These are phyloP conservation scores for Ramalina peruviana DNA, from an alignment of 495 filamentous ascomycete species.

Conservation along the genomic window DNA sequence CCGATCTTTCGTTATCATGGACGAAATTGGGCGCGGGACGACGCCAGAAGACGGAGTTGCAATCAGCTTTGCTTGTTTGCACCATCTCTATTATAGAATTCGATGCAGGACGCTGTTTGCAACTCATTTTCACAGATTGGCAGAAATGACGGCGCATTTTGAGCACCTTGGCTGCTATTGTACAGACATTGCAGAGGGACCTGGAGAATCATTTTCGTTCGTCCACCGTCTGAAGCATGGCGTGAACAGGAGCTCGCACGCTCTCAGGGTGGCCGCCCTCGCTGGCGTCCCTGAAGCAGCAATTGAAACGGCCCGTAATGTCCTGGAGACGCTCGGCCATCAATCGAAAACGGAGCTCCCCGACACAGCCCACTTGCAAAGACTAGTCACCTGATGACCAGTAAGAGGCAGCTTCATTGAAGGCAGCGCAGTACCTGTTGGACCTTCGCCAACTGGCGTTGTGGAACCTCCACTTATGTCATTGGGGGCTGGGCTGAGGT, in stretches of 20 bases:
- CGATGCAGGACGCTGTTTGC: slow-evolving; percentile 75
- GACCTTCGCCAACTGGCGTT: too few relatives aligned
- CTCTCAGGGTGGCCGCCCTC: slow-evolving; percentile 78
- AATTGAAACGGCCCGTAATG: slow-evolving; percentile 23
- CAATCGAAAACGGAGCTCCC: neutral
- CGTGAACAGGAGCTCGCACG: slow-evolving; percentile 77
- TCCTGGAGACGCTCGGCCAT: slow-evolving; percentile 11
- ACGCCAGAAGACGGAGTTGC: slow-evolving; percentile 84
- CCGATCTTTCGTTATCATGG: slow-evolving; percentile 88
- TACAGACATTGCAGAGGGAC: slow-evolving; percentile 69
- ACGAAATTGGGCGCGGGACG: slow-evolving; percentile 89
- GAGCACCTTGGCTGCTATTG: slow-evolving; percentile 66
- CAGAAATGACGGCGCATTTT: slow-evolving; percentile 57
- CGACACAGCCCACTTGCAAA: neutral
- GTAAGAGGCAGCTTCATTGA: too few relatives aligned
- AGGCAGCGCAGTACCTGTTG: too few relatives aligned
- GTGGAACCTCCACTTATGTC: too few relatives aligned
- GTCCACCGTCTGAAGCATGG: slow-evolving; percentile 68
- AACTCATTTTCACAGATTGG: slow-evolving; percentile 81
- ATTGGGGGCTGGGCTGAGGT: too few relatives aligned
- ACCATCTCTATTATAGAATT: slow-evolving; percentile 67
- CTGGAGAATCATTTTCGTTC: slow-evolving; percentile 53
- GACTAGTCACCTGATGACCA: neutral
- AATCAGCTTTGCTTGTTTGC: slow-evolving; percentile 73
- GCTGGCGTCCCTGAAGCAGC: slow-evolving; percentile 43